Conservation (phyloP, 345 rosid species). For the Cochlearia excelsa region DNA sequence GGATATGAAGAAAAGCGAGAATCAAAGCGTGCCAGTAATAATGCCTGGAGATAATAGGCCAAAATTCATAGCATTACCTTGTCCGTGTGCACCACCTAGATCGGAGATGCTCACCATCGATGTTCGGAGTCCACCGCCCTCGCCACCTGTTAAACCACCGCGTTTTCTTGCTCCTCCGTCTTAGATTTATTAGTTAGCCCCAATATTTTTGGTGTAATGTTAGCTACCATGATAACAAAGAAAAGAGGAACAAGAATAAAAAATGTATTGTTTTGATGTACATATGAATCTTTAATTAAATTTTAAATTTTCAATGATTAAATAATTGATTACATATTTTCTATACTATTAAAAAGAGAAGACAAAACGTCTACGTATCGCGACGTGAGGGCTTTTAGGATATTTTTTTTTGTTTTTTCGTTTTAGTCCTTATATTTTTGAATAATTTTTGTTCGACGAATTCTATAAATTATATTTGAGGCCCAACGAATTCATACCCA, state of each 20-base stretch:
- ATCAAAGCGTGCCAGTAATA: conserved; percentile 69
- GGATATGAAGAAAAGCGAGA: conserved; percentile 50
- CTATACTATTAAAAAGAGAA: too few relatives aligned
- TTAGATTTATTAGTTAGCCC: conserved; percentile 36
- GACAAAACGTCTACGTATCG: too few relatives aligned
- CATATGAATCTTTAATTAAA: conserved; percentile 21
- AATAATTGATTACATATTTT: too few relatives aligned
- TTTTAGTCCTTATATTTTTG: too few relatives aligned
- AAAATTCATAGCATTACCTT: conserved; percentile 88
- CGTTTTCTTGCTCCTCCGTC: conserved; percentile 66
- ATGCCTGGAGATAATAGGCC: conserved; percentile 90
- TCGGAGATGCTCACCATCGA: conserved; percentile 41
- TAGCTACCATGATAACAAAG: background rate
- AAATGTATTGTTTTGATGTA: conserved; percentile 28
- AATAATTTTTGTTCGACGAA: too few relatives aligned
- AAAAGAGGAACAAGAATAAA: conserved; percentile 10
- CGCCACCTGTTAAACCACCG: conserved; percentile 41
- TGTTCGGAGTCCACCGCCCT: conserved; percentile 42
- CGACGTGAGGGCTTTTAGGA: too few relatives aligned
- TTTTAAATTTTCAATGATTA: too few relatives aligned
- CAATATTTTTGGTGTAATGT: background rate
- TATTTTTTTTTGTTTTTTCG: too few relatives aligned
- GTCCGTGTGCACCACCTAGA: conserved; percentile 69
- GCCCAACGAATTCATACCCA: too few relatives aligned
- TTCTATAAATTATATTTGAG: too few relatives aligned